Base-by-base conservation (phyloP, 441 rosid genomes). In the Adansonia madagascariensis region DNA sequence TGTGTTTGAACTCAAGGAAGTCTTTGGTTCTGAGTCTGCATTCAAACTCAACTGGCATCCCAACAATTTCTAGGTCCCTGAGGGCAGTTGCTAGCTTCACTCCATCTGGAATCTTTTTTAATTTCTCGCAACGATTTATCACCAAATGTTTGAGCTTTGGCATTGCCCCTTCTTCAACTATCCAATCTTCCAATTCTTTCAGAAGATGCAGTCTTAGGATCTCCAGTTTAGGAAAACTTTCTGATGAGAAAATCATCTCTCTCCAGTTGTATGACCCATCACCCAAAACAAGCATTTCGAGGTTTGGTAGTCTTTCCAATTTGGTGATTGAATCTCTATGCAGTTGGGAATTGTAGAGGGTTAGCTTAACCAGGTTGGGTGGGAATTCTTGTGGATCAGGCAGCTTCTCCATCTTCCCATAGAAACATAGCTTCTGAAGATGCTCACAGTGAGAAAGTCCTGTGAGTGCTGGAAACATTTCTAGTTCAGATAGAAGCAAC, bases 21-120 rank as follows among this genome's bases (percentile, higher is more conserved):
- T 71, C 75, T 53, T 31, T 71, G n/a, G 75, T 71, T 71, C 75
- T 53, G 62, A 74, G 77, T 59, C 47, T 74, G 59, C 15, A 61
- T 47, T 74, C 77, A 17, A 74, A 74, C 77, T 61, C 77, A 6
- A 74, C 69, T 10, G 68, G 77, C 77, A 74, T 74, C 49, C 67
- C 77, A 24, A 74, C 56, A 74, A 74, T 74, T 62, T 62, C 69
- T 27, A 74, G 56, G 15, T 74, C 77, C 62, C 61, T 74, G 46
- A 74, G 69, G 18, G 69, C 8, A 46, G 69, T 61, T 27, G 56
- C 55, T 22, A 24, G 27, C 77, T 74, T 74, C 77, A 74, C 1
- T 62, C 70, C 70, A 1, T 74, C 70, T 3, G 77, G 77, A 61
- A 74, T 74, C 70, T 2, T 47, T n/a, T 47, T 27, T 22, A 74